Conservation (phyloP, 768 basidiomycete species). For the Lactarius hengduanensis region DNA sequence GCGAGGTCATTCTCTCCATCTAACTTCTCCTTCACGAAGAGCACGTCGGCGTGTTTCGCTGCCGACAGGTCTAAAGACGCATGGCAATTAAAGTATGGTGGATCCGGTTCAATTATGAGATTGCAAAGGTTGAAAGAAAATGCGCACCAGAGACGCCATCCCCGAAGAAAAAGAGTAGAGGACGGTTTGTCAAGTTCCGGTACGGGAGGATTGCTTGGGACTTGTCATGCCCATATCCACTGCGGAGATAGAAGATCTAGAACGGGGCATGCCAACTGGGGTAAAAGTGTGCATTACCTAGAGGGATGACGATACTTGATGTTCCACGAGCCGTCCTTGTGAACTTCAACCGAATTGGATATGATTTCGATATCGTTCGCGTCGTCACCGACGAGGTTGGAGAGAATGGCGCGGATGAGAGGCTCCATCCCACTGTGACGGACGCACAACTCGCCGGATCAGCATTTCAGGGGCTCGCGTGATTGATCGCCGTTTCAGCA, state of each 20-base stretch:
- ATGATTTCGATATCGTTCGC: conserved; percentile 84
- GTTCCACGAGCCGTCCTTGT: conserved; percentile 68
- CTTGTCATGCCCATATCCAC: conserved; percentile 94
- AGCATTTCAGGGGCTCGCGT: not conserved
- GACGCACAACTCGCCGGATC: not conserved
- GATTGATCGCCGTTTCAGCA: not conserved
- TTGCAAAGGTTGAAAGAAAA: not conserved
- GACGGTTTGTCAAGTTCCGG: conserved; percentile 62
- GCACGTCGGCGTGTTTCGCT: conserved; percentile 84
- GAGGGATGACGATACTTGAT: conserved; percentile 89
- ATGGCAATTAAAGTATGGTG: conserved; percentile 3
- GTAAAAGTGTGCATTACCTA: conserved; percentile 47
- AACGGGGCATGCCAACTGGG: not conserved
- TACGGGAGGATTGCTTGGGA: conserved; percentile 93
- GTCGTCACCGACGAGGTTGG: conserved; percentile 71
- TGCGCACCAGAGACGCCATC: conserved; percentile 90
- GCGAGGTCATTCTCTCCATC: conserved; percentile 85
- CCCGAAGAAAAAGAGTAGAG: conserved; percentile 93
- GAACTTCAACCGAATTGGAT: conserved; percentile 80
- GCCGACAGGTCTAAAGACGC: conserved; percentile 75
- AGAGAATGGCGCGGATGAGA: conserved; percentile 87
- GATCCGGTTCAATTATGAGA: conserved; percentile 2
- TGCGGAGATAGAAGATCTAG: conserved; percentile 34
- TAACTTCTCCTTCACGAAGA: conserved; percentile 87
- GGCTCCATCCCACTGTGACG: conserved; percentile 83